Percentiles rank a stretch among this genome's conserved stretches.
These are phyloP conservation scores for Parietichytrium sp. DNA, from an alignment of 108 stramenopile genomes.

Conservation along the genomic window DNA sequence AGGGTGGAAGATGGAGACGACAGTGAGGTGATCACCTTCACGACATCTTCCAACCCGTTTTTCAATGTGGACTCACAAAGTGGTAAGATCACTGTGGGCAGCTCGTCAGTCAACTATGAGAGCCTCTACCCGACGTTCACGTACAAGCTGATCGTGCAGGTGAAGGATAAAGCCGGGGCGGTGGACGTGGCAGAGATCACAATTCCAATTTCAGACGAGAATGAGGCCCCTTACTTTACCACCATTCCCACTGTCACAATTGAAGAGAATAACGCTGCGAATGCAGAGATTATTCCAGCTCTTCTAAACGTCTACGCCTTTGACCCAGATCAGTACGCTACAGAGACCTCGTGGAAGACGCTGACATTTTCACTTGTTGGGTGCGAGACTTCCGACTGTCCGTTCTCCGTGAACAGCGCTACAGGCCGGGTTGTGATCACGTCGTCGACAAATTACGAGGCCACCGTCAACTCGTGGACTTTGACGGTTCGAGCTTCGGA, in stretches of 20 bases:
- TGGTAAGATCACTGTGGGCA: neutral
- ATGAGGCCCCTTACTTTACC: neutral
- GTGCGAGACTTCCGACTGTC: neutral
- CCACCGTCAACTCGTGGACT: neutral
- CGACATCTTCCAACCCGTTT: neutral
- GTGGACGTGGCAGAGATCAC: neutral
- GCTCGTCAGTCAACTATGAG: neutral
- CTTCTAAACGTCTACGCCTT: neutral
- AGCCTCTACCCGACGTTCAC: neutral
- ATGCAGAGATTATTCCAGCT: neutral
- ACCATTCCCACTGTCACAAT: neutral
- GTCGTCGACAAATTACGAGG: neutral
- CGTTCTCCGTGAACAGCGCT: neutral
- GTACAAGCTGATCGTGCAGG: constrained; percentile 26
- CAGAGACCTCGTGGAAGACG: neutral
- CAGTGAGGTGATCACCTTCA: neutral
- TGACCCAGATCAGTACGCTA: neutral
- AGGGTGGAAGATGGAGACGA: neutral
- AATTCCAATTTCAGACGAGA: neutral
- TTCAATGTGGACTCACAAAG: neutral
- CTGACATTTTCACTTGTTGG: neutral
- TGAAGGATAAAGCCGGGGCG: neutral
- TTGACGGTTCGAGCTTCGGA: neutral
- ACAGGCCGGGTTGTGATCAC: neutral
- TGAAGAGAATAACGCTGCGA: neutral